Evolutionary conservation across 2,329 filamentous ascomycete species (phyloP), one percentile per base, ranked within the genome.

Genomic region (Ophiocordyceps camponoti-saundersi): DNA sequence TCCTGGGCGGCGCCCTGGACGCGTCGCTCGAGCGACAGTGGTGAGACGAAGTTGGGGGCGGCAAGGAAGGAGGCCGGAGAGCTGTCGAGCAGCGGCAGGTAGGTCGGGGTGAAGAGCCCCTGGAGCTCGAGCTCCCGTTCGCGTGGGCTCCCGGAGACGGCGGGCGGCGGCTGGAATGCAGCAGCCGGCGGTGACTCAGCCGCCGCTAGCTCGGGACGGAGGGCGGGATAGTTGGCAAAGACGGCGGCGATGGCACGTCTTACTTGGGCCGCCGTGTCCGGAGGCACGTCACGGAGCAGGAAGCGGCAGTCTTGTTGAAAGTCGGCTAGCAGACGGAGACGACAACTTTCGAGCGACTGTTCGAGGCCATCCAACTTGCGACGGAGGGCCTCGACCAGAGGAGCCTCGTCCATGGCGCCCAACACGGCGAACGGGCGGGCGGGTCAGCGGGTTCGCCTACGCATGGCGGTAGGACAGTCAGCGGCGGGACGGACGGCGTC

Each of bases 21-120:
- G 55, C 46, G 46, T 39, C 54, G 47, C 23, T 26, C 23, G 23
- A 26, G 39, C 23, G 45, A n/a, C 43, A 12, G 18, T 15, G 39
- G 15, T 44, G 42, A 30, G 29, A 16, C 21, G 39, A 32, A 16
- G 46, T 20, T 32, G 47, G 44, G 6, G 41, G 51, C 40, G 6
- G 20, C 15, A 15, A n/a, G 13, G 34, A 7, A 16, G n/a, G 40
- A 42, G 44, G 56, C 54, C 48, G 57, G 36, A n/a, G 36, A 56
- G 51, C 66, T 66, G 52, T 79, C 77, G 47, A 82, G 69, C 47
- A 82, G 64, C 42, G 77, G 77, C 47, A 82, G 68, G 55, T 75
- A 82, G 50, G 64, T 72, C 26, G 77, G 78, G 34, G 72, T 80
- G 56, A 82, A 81, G 49, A 82, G 61, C 50, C 77, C 77, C 51